Evolutionary conservation across 768 basidiomycete species (phyloP), one percentile per base, ranked within the genome.

Genomic region (Tulasnella sp.): DNA sequence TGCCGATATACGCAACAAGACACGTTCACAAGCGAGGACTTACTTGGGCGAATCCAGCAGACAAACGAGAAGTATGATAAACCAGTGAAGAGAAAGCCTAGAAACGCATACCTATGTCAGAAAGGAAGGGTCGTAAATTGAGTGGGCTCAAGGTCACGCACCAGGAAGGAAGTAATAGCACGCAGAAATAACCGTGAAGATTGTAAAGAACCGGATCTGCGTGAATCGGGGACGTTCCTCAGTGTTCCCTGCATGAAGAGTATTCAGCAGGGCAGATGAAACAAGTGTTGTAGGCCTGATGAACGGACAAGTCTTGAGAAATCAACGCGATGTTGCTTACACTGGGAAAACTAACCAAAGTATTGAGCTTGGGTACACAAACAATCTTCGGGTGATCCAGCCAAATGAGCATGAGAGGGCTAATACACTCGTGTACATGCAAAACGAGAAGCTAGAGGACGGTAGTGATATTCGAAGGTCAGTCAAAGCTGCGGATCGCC

Each of bases 281-380:
- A 98, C 92, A 49, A 99, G 86, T 81, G 97, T 96, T 83, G 93
- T 91, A 7, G 97, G 97, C 97, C 97, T 99, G 64, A 98, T 93
- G 93, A 99, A 94, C 79, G 92, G 92, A 6, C 96, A 1, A 64
- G 58, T 42, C 58, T 34, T 12, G 5, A 1, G 58, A 3, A 29
- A 14, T 29, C 25, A 12, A 25, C 11, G 49, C 58, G 8, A 25
- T 11, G 14, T 31, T 25, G 31, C 12, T 64, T 25, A 64, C 9
- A 42, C 42, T n/a, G 42, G 17, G 42, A 17, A 25, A 29, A 25
- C 29, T 25, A n/a, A 64, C 58, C 58, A 64, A 25, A 64, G 25
- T 15, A 29, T 34, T 34, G 58, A 64, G 58, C 58, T 64, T 34
- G 58, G 58, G 2, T 64, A 12, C 58, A 64, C 58, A 25, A 64